Conservation (phyloP, 768 basidiomycete genomes). For the Gymnopilus junonius region DNA sequence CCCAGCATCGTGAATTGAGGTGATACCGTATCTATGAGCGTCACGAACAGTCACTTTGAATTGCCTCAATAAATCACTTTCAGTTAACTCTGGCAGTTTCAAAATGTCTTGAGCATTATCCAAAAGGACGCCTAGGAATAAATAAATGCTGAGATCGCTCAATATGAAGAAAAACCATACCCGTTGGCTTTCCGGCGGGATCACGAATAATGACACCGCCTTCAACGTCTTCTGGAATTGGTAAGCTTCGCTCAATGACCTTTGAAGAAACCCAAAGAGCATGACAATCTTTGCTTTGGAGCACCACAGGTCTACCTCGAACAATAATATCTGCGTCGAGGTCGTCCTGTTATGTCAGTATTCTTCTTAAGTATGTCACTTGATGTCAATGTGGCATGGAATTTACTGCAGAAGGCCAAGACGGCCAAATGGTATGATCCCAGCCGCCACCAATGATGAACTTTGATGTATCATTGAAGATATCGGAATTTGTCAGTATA, state of each 20-base stretch:
- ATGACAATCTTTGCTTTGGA: conserved; percentile 89
- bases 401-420: conserved; percentile 74
- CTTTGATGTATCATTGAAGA: conserved; percentile 57
- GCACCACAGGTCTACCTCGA: conserved; percentile 68
- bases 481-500: conserved; percentile 60
- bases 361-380: background rate
- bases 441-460: conserved; percentile 86
- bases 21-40: conserved; percentile 74
- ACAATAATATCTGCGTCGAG: conserved; percentile 74
- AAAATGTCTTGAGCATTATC: conserved; percentile 88
- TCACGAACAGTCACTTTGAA: conserved; percentile 69
- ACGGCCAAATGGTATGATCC: conserved; percentile 85
- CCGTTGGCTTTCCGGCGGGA: conserved; percentile 67
- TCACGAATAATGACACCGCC: conserved; percentile 85
- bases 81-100: conserved; percentile 63
- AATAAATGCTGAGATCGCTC: conserved; percentile 1
- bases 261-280: conserved; percentile 83
- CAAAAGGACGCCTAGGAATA: conserved; percentile 63
- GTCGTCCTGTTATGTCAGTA: conserved; percentile 54
- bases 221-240: conserved; percentile 71
- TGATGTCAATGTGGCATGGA: background rate
- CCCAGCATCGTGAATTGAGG: conserved; percentile 87
- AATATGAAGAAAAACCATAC: conserved; percentile 37
- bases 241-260: conserved; percentile 58
- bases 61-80: conserved; percentile 60